phyloP scores from a whole-genome alignment of 495 filamentous ascomycete species.

The Bombardia bombarda region DNA sequence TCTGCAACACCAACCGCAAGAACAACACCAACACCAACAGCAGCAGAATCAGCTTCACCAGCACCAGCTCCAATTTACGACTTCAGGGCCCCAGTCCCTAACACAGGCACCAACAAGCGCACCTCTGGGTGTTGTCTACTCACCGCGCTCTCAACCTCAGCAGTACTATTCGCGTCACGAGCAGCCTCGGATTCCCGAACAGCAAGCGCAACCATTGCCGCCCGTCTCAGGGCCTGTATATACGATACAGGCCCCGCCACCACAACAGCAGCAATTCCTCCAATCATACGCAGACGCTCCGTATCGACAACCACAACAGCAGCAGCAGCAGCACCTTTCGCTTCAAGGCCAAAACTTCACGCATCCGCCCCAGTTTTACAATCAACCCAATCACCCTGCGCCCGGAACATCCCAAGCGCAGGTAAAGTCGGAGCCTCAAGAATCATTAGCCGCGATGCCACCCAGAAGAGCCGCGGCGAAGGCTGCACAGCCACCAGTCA shows the following conservation, averaged over 20 bases:
- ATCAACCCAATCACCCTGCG: background rate
- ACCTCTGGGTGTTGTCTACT: background rate
- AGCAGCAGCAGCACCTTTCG: constrained; percentile 1
- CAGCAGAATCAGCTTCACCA: no score
- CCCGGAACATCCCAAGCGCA: constrained; percentile 4
- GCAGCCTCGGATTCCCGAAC: background rate
- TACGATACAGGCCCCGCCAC: constrained; percentile 4
- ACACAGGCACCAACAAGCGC: constrained; percentile 1
- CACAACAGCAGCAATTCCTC: constrained; percentile 8
- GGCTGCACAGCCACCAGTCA: constrained; percentile 12
- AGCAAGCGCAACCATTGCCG: constrained; percentile 1
- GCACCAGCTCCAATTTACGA: constrained; percentile 10
- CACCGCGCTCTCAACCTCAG: background rate
- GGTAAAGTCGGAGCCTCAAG: constrained; percentile 22
- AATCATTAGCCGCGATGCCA: constrained; percentile 23
- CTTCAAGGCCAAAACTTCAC: background rate
- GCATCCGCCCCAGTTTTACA: background rate
- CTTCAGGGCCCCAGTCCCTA: constrained; percentile 10
- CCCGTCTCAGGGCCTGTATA: constrained; percentile 6
- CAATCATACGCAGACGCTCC: constrained; percentile 1
- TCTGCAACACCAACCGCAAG: no score
- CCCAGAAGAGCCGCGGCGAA: constrained; percentile 29
- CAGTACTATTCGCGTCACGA: constrained; percentile 9
- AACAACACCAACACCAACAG: no score
- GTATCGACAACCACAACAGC: constrained; percentile 1